Base-by-base conservation (phyloP, 495 filamentous ascomycete species). In the Aspergillus steynii region DNA sequence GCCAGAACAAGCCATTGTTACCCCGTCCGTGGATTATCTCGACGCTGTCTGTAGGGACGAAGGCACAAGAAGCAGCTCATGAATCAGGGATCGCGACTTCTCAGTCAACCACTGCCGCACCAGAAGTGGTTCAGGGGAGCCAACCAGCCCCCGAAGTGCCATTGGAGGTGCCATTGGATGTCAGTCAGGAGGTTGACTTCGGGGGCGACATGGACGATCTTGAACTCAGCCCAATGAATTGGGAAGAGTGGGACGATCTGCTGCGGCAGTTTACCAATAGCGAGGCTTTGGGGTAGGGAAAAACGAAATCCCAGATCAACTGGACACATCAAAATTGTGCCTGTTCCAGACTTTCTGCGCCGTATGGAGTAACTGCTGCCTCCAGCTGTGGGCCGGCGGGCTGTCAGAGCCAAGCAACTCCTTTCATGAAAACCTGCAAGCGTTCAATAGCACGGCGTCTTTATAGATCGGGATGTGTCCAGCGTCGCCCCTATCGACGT, bases 211-310 rank as follows among this genome's bases (percentile, higher is more conserved):
- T 51, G 6, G 60, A 55, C 15, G 49, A 61, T 29, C 42, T 67
- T 10, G 62, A 69, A 6, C 65, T 68, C 31, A 71, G 70, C 32
- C 68, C 71, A 2, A 61, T 72, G 63, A 64, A 75, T 54, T 77
- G 75, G 75, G 60, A 59, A 50, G 65, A 76, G 48, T 75, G 75
- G 73, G 72, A 75, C 48, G 61, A 68, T 27, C 63, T 77, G 4
- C 56, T 76, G 29, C 70, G 66, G 45, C 64, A 74, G 15, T 76
- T 26, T 32, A 61, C 47, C 2, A 56, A 61, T 27, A 34, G 34
- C 20, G 58, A 46, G 1, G 27, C 46, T 14, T 42, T 8, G 37
- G 37, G 37, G 1, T 8, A 42, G 12, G 12, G 37, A 42, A 42
- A 42, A 42, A 14, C 9, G 10, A 15, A 42, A 34, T 7, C 10